Evolutionary conservation across 169 alveolate genomes (phyloP).

Genomic region (Theileria sp.): DNA sequence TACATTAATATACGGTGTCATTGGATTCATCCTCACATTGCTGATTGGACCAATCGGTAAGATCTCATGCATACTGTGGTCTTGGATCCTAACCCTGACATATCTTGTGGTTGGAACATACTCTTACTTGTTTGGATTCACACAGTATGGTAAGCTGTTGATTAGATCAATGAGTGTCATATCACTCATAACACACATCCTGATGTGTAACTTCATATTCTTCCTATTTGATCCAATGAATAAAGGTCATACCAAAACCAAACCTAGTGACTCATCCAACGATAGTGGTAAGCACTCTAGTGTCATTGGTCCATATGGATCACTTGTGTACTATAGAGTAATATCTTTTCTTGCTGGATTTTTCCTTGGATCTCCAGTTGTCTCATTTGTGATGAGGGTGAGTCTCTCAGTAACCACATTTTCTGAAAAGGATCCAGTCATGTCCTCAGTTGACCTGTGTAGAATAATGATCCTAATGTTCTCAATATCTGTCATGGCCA

Average conservation of each 20-base stretch:
- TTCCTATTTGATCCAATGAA: not conserved
- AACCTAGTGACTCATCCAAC: not conserved
- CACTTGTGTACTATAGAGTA: not conserved
- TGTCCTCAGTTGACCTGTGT: conserved; percentile 2
- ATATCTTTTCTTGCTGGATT: not conserved
- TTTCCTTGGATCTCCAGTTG: not conserved
- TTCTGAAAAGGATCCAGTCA: not conserved
- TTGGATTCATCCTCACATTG: not conserved
- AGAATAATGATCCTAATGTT: not conserved
- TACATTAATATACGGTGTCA: not conserved
- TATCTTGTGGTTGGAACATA: not conserved
- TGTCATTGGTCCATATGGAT: not conserved
- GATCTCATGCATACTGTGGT: not conserved
- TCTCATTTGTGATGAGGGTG: not conserved
- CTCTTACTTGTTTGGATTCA: not conserved
- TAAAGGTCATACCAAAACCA: not conserved
- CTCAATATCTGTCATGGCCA: not conserved
- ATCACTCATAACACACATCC: conserved; percentile 1
- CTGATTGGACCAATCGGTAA: not conserved
- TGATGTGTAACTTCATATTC: conserved; percentile 7
- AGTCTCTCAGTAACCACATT: not conserved
- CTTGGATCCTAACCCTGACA: not conserved
- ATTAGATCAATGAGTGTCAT: not conserved
- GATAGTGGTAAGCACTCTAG: not conserved
- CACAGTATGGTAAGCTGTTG: not conserved